Evolutionary conservation across 2,329 filamentous ascomycete genomes (phyloP).

Genomic region (Ustulina deusta): DNA sequence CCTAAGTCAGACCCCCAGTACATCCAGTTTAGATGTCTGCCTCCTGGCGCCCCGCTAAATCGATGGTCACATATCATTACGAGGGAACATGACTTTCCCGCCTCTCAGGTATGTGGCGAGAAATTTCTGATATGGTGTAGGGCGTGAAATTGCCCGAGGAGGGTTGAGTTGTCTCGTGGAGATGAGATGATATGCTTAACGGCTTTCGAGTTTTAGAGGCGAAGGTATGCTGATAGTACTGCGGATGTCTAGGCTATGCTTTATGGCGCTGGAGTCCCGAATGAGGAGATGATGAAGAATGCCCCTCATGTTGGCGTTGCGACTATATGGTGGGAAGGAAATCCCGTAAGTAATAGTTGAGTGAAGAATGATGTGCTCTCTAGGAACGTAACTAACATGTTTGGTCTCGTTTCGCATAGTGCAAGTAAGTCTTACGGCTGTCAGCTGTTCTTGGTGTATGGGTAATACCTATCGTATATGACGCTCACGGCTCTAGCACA

Average conservation of each 20-base stretch:
- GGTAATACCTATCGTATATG: neutral
- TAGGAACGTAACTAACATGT: constrained; percentile 28
- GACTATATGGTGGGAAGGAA: constrained; percentile 97
- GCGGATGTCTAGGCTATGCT: constrained; percentile 79
- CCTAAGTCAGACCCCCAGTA: constrained; percentile 65
- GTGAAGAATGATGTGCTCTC: neutral
- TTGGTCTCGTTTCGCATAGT: constrained; percentile 34
- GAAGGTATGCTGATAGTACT: neutral
- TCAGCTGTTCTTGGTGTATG: neutral
- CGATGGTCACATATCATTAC: constrained; percentile 88
- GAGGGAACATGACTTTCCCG: constrained; percentile 87
- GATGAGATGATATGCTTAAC: neutral
- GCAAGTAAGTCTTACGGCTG: constrained; percentile 45
- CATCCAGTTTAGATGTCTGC: constrained; percentile 64
- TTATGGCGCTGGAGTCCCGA: constrained; percentile 89
- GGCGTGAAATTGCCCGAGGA: neutral
- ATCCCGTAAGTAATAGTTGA: constrained; percentile 72
- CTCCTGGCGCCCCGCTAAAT: constrained; percentile 74
- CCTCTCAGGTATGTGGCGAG: constrained; percentile 75
- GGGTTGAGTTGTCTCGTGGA: neutral
- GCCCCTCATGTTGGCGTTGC: constrained; percentile 91
- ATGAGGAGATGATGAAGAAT: constrained; percentile 86
- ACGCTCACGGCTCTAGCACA: constrained; percentile 43
- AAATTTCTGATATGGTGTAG: neutral
- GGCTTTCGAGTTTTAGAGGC: neutral